Evolutionary conservation across 768 basidiomycete genomes (phyloP), one percentile per base, ranked within the genome.

Genomic region (Rhizopogon sp.): DNA sequence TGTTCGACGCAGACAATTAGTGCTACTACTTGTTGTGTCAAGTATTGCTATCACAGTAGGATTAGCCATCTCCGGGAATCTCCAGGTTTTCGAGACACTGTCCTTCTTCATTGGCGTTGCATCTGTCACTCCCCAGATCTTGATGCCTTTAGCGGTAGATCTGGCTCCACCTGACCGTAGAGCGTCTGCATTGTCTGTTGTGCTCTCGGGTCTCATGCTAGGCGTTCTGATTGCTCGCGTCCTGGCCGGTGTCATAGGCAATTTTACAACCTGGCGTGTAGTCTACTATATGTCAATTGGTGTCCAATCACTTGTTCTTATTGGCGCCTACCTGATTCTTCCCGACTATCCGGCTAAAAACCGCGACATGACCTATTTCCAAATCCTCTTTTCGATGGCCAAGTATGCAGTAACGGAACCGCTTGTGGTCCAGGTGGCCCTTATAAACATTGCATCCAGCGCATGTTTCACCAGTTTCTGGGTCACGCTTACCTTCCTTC

Each of bases 291-390:
- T 90, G 68, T 80, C 88, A 3, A 81, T 91, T 44, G 88, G 84
- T 5, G 71, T 89, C 14, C 92, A 93, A 64, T 71, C 58, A 54
- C 52, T 79, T 25, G 81, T 90, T 11, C 70, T 87, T 7, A 39
- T 77, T 5, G 75, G 86, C 22, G 71, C 83, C 41, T 93, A 87
- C 63, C 66, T 81, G 20, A 60, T 84, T 52, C 70, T 93, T n/a
- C 91, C 91, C 1, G 91, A 95, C 68, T 93, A 88, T 62, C 92
- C 90, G 1, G 80, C 86, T 11, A 92, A 88, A 66, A 87, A 88
- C 64, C 68, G 63, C 20, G 71, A 80, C 44, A 52, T 90, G 58
- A 80, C 82, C 3, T 93, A 93, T 69, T 76, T 74, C 59, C 70
- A 82, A 16, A 86, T 93, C 44, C 69, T 90, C 33, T 81, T 74